These are phyloP conservation scores for Fusarium illudens DNA, from an alignment of 2,329 filamentous ascomycete genomes.

Conservation along the genomic window DNA sequence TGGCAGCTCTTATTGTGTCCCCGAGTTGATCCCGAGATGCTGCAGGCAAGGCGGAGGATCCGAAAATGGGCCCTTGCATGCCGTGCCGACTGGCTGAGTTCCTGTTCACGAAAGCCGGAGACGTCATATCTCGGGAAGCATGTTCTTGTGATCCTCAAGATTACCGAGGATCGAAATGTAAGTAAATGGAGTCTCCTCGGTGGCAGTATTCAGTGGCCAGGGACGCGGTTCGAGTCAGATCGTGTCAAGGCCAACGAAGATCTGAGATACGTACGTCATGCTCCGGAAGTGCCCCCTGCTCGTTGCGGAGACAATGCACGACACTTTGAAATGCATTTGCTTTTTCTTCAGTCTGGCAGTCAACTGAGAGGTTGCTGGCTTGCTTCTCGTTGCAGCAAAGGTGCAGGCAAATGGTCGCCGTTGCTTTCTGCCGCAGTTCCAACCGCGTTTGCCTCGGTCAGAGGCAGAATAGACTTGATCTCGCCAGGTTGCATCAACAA, in stretches of 20 bases:
- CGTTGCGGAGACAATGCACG: slow-evolving; percentile 16
- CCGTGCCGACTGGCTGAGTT: not conserved
- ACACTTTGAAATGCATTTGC: slow-evolving; percentile 6
- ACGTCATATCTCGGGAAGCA: not conserved
- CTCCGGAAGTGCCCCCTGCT: slow-evolving; percentile 2
- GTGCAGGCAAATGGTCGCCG: not conserved
- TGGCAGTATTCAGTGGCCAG: slow-evolving; percentile 5
- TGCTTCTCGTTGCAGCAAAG: not conserved
- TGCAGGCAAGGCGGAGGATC: not conserved
- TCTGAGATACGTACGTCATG: slow-evolving; percentile 23
- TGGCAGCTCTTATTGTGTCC: not conserved
- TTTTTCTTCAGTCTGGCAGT: slow-evolving; percentile 6
- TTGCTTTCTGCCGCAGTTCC: not conserved
- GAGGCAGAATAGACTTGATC: not conserved
- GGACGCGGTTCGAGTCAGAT: slow-evolving; percentile 6
- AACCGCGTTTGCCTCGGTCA: not conserved
- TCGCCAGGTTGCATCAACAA: not conserved
- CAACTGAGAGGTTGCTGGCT: not conserved
- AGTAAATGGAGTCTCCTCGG: not conserved
- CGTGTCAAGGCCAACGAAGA: not conserved
- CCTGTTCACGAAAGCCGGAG: not conserved
- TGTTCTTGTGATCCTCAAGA: not conserved
- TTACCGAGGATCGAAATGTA: slow-evolving; percentile 8
- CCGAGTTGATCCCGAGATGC: not conserved
- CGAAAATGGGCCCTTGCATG: not conserved